A percentile compares a stretch with the other conserved stretches of the same genome.
Conservation (phyloP, 2,329 filamentous ascomycete species). For the Alternaria tenuissima region DNA sequence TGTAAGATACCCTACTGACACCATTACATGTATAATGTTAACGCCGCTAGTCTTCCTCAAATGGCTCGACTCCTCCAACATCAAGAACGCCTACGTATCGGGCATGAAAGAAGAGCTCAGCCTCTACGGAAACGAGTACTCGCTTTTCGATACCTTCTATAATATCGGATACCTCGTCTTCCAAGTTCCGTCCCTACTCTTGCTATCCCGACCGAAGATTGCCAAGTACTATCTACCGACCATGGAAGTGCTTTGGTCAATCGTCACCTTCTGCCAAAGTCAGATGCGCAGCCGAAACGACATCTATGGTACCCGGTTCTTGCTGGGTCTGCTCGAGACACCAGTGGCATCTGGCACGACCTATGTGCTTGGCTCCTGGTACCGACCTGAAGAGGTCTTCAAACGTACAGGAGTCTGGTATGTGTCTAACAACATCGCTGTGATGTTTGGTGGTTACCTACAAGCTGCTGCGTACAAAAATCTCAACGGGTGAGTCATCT, state of each 20-base stretch:
- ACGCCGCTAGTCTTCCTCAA: constrained; percentile 47
- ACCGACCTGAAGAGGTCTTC: constrained; percentile 57
- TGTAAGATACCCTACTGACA: constrained; percentile 31
- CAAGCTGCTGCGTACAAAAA: constrained; percentile 64
- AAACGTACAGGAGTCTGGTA: constrained; percentile 66
- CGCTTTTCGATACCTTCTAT: constrained; percentile 56
- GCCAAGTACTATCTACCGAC: constrained; percentile 50
- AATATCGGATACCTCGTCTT: constrained; percentile 52
- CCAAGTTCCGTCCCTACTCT: constrained; percentile 49
- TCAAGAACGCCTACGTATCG: constrained; percentile 57
- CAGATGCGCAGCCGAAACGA: constrained; percentile 50
- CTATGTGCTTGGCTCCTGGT: constrained; percentile 53
- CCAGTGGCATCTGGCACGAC: constrained; percentile 49
- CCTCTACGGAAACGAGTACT: constrained; percentile 67
- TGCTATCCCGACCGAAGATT: constrained; percentile 50
- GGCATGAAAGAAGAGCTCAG: constrained; percentile 45
- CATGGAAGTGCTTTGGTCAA: constrained; percentile 53
- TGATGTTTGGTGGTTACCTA: constrained; percentile 67
- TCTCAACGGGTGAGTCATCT: constrained; percentile 53
- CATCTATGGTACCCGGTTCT: constrained; percentile 52
- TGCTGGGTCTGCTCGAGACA: constrained; percentile 49
- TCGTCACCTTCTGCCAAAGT: constrained; percentile 52
- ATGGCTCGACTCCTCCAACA: constrained; percentile 49
- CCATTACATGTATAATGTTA: background rate
- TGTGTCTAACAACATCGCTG: constrained; percentile 61